Conservation (phyloP, 352 stramenopile genomes). For the Phytophthora megakarya region DNA sequence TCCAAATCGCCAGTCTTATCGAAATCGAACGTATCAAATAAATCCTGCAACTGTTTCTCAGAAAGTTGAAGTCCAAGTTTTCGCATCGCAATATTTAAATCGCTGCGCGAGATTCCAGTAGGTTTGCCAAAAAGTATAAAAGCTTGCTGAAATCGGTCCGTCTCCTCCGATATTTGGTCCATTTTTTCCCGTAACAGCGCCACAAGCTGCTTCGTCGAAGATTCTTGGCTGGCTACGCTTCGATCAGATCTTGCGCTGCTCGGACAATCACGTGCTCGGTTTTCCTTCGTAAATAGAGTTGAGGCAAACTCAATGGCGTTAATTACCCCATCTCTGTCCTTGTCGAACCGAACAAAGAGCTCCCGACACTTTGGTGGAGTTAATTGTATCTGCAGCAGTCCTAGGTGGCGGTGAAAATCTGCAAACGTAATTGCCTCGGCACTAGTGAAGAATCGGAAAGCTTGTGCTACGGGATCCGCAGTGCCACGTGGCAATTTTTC, state of each 20-base stretch:
- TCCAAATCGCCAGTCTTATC: constrained; percentile 79
- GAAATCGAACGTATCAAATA: constrained; percentile 80
- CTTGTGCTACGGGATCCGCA: constrained; percentile 57
- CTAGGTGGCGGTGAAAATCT: constrained; percentile 63
- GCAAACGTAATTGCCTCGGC: constrained; percentile 62
- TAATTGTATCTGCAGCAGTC: constrained; percentile 64
- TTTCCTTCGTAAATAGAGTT: constrained; percentile 55
- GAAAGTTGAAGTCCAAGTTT: constrained; percentile 63
- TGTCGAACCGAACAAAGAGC: constrained; percentile 71
- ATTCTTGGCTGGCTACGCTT: constrained; percentile 37
- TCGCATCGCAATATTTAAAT: constrained; percentile 60
- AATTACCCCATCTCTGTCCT: constrained; percentile 61
- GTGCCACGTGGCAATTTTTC: constrained; percentile 52
- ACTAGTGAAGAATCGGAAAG: constrained; percentile 75
- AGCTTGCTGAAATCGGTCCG: constrained; percentile 75
- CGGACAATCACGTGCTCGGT: constrained; percentile 24
- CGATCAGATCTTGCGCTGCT: constrained; percentile 23
- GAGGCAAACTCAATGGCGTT: constrained; percentile 71
- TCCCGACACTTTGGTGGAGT: constrained; percentile 55
- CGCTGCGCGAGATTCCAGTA: constrained; percentile 53
- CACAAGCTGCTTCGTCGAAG: constrained; percentile 62
- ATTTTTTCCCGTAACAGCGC: constrained; percentile 61
- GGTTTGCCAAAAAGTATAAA: constrained; percentile 76
- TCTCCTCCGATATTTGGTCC: constrained; percentile 69
- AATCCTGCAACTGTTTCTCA: constrained; percentile 50